Conservation (phyloP, 1,284 basidiomycete species). For the Moesziomyces sp. region DNA sequence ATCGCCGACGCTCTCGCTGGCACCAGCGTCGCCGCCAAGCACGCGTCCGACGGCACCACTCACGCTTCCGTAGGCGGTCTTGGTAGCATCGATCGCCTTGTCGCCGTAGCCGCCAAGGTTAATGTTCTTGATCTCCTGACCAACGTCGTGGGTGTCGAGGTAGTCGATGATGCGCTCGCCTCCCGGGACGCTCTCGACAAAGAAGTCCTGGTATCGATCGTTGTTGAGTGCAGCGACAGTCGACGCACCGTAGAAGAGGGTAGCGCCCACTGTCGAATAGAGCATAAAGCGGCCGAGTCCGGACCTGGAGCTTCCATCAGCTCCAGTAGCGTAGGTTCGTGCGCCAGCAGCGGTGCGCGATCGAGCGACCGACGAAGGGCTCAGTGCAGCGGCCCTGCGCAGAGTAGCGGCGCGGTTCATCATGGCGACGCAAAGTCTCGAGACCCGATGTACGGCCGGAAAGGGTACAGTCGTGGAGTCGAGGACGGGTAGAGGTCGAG, state of each 20-base stretch:
- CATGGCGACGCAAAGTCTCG: conserved; percentile 18
- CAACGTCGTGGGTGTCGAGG: conserved; percentile 58
- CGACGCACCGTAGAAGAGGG: conserved; percentile 63
- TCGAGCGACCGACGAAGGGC: conserved; percentile 25
- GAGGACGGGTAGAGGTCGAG: conserved; percentile 1
- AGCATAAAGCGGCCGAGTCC: conserved; percentile 48
- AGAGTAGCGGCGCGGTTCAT: conserved; percentile 50
- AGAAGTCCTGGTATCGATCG: conserved; percentile 75
- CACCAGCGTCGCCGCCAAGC: conserved; percentile 50
- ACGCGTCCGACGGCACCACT: conserved; percentile 57
- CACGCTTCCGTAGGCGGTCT: conserved; percentile 68
- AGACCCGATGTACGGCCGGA: not conserved
- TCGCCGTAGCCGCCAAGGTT: conserved; percentile 71
- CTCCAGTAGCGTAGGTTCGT: conserved; percentile 38
- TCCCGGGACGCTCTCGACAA: conserved; percentile 79
- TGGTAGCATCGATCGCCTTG: conserved; percentile 72
- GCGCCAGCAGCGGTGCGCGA: conserved; percentile 19
- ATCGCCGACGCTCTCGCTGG: conserved; percentile 35
- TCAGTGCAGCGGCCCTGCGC: conserved; percentile 30
- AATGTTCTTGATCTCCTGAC: conserved; percentile 47
- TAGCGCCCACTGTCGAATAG: conserved; percentile 46
- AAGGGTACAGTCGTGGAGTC: not conserved
- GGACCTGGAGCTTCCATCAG: conserved; percentile 29
- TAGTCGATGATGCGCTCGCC: conserved; percentile 74
- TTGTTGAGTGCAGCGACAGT: conserved; percentile 59